Percentiles rank a stretch among this genome's conserved stretches.
Conservation (phyloP, 2,329 filamentous ascomycete genomes). For the Paracoccidioides lutzii region DNA sequence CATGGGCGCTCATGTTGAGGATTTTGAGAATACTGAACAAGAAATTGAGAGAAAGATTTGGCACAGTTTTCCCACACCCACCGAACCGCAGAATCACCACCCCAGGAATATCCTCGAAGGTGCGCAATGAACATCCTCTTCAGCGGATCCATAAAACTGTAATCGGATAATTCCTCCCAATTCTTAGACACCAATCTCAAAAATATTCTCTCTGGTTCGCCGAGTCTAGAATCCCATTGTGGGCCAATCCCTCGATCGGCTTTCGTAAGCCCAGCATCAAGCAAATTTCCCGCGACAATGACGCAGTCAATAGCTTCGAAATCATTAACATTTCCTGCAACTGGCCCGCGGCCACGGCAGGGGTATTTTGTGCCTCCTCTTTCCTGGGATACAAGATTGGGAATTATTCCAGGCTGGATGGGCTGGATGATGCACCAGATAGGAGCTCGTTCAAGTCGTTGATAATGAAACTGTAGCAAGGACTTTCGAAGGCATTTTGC, state of each 20-base stretch:
- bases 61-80: slow-evolving; percentile 17
- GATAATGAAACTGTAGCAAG: slow-evolving; percentile 18
- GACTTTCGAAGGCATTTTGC: slow-evolving; percentile 16
- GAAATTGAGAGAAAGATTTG: slow-evolving; percentile 19
- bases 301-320: slow-evolving; percentile 21
- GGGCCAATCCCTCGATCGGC: slow-evolving; percentile 15
- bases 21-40: slow-evolving; percentile 7
- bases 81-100: slow-evolving; percentile 8
- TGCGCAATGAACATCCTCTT: slow-evolving; percentile 4
- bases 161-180: slow-evolving; percentile 20
- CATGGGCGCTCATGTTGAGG: too few species aligned
- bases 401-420: slow-evolving; percentile 13
- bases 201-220: slow-evolving; percentile 15
- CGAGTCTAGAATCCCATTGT: slow-evolving; percentile 11
- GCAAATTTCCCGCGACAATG: slow-evolving; percentile 25
- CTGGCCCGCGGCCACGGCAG: slow-evolving; percentile 22
- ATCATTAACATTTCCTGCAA: slow-evolving; percentile 9
- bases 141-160: not conserved
- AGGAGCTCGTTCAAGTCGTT: slow-evolving; percentile 17
- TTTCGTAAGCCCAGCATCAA: slow-evolving; percentile 24
- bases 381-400: not conserved
- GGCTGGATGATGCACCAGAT: too few species aligned
- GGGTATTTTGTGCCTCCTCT: slow-evolving; percentile 10
- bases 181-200: slow-evolving; percentile 18
- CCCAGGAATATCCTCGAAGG: slow-evolving; percentile 1